Percentiles rank a stretch among this genome's conserved stretches.
Evolutionary conservation across 2,329 filamentous ascomycete species (phyloP).

Genomic region (Dendrostoma leiphaemia): DNA sequence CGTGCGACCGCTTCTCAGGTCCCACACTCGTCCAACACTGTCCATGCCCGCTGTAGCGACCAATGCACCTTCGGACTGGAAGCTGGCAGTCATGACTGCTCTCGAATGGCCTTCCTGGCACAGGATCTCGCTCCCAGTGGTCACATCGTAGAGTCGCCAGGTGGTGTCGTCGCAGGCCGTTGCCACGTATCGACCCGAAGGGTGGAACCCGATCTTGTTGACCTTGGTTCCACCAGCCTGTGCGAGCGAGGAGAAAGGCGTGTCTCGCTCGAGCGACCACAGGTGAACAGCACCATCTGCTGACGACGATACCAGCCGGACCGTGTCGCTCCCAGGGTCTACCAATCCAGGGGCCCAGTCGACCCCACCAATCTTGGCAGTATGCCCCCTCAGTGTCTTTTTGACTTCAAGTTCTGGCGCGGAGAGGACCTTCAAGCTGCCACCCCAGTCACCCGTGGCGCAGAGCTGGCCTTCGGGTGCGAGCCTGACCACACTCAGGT

Average conservation of each 20-base stretch:
- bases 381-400: constrained; percentile 76
- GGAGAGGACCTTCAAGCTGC: constrained; percentile 80
- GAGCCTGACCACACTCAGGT: constrained; percentile 89
- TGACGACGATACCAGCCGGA: constrained; percentile 88
- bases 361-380: constrained; percentile 83
- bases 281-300: constrained; percentile 85
- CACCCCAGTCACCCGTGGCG: constrained; percentile 90
- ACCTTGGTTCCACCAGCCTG: constrained; percentile 59
- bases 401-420: constrained; percentile 81
- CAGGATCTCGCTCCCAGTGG: constrained; percentile 78
- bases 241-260: constrained; percentile 55
- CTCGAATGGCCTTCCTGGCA: constrained; percentile 93
- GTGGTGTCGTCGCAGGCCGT: constrained; percentile 95
- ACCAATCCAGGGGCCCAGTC: constrained; percentile 88
- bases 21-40: constrained; percentile 94
- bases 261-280: constrained; percentile 86
- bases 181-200: constrained; percentile 83
- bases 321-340: constrained; percentile 61
- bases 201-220: constrained; percentile 91
- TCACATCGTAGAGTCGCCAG: constrained; percentile 94
- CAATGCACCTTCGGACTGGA: constrained; percentile 88
- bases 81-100: constrained; percentile 86
- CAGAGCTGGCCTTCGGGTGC: constrained; percentile 80
- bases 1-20: constrained; percentile 85
- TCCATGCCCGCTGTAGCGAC: constrained; percentile 91